phyloP scores from a whole-genome alignment of 164 flowering plant genomes.

The Warburgia ugandensis region DNA sequence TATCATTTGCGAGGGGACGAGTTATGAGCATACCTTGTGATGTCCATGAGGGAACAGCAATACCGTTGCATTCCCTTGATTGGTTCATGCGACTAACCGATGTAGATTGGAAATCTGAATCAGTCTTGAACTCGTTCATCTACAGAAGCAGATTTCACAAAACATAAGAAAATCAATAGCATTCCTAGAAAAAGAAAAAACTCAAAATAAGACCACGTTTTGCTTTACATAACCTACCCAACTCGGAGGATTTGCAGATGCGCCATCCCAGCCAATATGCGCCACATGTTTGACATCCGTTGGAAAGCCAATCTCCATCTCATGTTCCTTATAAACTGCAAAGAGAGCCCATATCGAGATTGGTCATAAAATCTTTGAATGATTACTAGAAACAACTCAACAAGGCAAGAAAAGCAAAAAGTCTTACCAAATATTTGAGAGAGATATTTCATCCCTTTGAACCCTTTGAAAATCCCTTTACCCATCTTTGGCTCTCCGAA shows the following conservation, averaged over 20 bases:
- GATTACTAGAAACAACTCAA: background rate
- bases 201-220: too few relatives aligned
- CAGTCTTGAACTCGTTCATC: slow-evolving; percentile 57
- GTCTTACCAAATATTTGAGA: slow-evolving; percentile 71
- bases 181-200: background rate
- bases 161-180: background rate
- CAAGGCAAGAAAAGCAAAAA: background rate
- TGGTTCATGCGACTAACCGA: slow-evolving; percentile 24
- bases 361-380: background rate
- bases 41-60: slow-evolving; percentile 35
- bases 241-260: slow-evolving; percentile 51
- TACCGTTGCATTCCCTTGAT: slow-evolving; percentile 24
- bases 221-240: slow-evolving; percentile 62
- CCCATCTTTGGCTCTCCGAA: slow-evolving; percentile 30
- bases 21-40: slow-evolving; percentile 38
- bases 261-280: slow-evolving; percentile 75
- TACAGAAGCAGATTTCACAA: slow-evolving; percentile 3
- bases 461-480: slow-evolving; percentile 71
- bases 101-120: slow-evolving; percentile 39
- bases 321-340: slow-evolving; percentile 53
- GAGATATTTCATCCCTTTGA: slow-evolving; percentile 65
- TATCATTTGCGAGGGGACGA: background rate
- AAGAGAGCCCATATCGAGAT: background rate
- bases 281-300: slow-evolving; percentile 89
- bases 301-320: slow-evolving; percentile 86